Conservation (phyloP, 495 filamentous ascomycete species). For the Podospora appendiculata region DNA sequence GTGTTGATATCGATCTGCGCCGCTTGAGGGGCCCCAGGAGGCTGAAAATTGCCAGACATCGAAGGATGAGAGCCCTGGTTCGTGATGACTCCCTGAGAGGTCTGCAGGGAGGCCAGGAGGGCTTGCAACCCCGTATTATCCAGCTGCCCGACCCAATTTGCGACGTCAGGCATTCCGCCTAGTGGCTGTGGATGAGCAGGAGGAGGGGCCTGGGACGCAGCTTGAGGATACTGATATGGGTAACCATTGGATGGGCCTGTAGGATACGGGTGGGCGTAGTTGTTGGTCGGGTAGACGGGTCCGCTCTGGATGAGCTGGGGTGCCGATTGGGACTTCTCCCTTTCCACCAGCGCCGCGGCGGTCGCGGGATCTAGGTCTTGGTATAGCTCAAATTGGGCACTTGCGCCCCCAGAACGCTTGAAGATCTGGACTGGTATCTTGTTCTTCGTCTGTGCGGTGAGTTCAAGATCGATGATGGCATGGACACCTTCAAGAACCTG, state of each 20-base stretch:
- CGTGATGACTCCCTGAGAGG: conserved; percentile 35
- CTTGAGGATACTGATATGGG: conserved; percentile 21
- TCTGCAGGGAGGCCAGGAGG: conserved; percentile 56
- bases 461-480: conserved; percentile 70
- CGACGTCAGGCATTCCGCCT: conserved; percentile 38
- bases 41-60: conserved; percentile 31
- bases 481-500: conserved; percentile 86
- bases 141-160: conserved; percentile 49
- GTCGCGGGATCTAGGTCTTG: conserved; percentile 67
- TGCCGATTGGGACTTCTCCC: conserved; percentile 51
- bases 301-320: conserved; percentile 22
- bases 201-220: background rate
- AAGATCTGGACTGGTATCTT: conserved; percentile 79
- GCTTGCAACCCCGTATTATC: conserved; percentile 67
- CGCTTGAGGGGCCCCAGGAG: conserved; percentile 22
- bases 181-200: conserved; percentile 33
- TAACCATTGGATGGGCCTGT: conserved; percentile 11
- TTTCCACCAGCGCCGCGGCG: conserved; percentile 70
- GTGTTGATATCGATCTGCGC: conserved; percentile 21
- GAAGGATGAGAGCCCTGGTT: conserved; percentile 46
- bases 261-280: conserved; percentile 15
- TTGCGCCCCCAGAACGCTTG: conserved; percentile 61
- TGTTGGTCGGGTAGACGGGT: conserved; percentile 9
- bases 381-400: conserved; percentile 78
- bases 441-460: conserved; percentile 55